Base-by-base conservation (phyloP, 495 filamentous ascomycete species). In the Podospora bellae-mahoneyi region DNA sequence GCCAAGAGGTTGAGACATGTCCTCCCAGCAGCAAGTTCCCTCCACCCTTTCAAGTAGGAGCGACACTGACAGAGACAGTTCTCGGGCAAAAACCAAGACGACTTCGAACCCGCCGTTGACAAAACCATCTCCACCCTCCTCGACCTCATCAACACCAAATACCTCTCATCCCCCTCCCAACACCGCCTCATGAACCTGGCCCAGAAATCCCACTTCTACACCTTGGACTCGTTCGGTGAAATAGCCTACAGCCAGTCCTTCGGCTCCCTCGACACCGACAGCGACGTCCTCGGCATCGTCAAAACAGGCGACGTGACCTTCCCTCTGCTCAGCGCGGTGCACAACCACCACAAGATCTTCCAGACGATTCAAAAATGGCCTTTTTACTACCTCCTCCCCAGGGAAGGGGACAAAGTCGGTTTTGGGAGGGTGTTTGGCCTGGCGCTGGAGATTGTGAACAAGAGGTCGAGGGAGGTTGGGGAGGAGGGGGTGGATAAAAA, bases 201-300 rank as follows among this genome's bases (percentile, higher is more conserved):
- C 69, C 78, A 78, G 71, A 86, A 84, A 81, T 78, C 80, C 69
- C 71, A 74, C 59, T 78, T 73, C 64, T 84, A 87, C 72, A 85
- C 87, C 5, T 85, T 90, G 69, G 90, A 92, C 69, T 81, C 88
- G 2, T 87, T 92, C 65, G 85, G 84, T 13, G 85, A 90, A 69
- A 78, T 91, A 44, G 87, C 84, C 9, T 89, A 89, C 72, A 88
- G 88, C 15, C 77, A 83, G 39, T 81, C 88, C 0, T 82, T 91
- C 23, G 89, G 89, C 16, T 90, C 86, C 71, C 77, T 91, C 3
- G 79, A 84, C 56, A 80, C 79, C 64, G 88, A 87, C 30, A 75
- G 79, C 5, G 89, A 92, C 71, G 79, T 86, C 34, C 80, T 82
- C 53, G 81, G 83, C 27, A 80, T 90, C 7, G 83, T 88, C 57